Evolutionary conservation across 2,329 filamentous ascomycete species (phyloP).

Genomic region (Aquanectria penicillioides): DNA sequence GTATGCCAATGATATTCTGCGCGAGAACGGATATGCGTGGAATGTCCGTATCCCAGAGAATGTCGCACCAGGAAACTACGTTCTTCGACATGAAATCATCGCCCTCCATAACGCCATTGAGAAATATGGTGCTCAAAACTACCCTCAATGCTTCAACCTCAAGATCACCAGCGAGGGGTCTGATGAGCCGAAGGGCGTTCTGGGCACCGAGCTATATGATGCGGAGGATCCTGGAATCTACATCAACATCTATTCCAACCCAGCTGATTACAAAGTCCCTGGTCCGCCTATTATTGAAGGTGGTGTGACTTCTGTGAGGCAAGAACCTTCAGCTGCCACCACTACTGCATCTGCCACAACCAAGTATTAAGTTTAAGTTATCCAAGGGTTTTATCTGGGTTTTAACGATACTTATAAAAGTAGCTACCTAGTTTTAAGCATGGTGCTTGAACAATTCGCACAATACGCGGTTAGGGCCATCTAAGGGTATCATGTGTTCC

Average conservation of each 20-base stretch:
- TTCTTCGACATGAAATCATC: slow-evolving; percentile 66
- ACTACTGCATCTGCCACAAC: slow-evolving; percentile 38
- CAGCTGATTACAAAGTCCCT: slow-evolving; percentile 44
- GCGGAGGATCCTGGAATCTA: slow-evolving; percentile 47
- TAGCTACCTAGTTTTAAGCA: too few species aligned
- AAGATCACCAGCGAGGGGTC: slow-evolving; percentile 55
- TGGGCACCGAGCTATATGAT: slow-evolving; percentile 50
- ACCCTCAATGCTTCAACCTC: slow-evolving; percentile 64
- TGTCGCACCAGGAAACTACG: slow-evolving; percentile 62
- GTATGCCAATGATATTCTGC: slow-evolving; percentile 57
- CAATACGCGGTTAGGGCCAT: not conserved
- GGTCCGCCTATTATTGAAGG: slow-evolving; percentile 44
- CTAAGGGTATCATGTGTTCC: too few species aligned
- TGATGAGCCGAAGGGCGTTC: slow-evolving; percentile 44
- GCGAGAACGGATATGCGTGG: slow-evolving; percentile 62
- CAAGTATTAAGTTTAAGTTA: slow-evolving; percentile 23
- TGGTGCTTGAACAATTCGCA: not conserved
- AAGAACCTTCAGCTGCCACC: slow-evolving; percentile 38
- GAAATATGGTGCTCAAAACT: slow-evolving; percentile 57
- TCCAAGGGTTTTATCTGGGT: not conserved
- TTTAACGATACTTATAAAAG: not conserved
- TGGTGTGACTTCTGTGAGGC: slow-evolving; percentile 38
- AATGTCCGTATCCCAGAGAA: slow-evolving; percentile 58
- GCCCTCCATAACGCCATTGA: slow-evolving; percentile 60
- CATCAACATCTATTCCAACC: slow-evolving; percentile 47